Evolutionary conservation across 140 eudicot genomes (phyloP), one percentile per base, ranked within the genome.

Genomic region (Erigeron philadelphicus): DNA sequence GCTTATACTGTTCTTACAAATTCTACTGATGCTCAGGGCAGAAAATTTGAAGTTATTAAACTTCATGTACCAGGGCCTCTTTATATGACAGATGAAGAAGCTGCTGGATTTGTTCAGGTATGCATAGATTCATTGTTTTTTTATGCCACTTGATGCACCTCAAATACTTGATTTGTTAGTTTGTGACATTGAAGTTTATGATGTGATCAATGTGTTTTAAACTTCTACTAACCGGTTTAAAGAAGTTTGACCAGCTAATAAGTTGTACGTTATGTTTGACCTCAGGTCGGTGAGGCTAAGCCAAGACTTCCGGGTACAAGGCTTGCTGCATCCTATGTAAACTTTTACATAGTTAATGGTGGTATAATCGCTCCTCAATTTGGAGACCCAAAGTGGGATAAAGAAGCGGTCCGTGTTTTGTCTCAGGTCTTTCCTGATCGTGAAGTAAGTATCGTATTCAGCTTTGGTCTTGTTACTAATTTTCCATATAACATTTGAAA

Each of bases 291-390:
- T 19, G 92, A 79, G 64, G 95, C 88, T 76, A 88, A 88, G 76
- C 86, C 88, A 55, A 92, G 98, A 73, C 80, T 74, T 59, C 75
- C 96, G 43, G 86, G 90, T 47, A 88, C 93, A n/a, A 92, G 98
- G 76, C 90, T 88, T 79, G 98, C 98, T 77, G 98, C 98, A 68
- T 86, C 96, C 11, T 92, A 92, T 73, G 93, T 89, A 54, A 92
- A 92, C 78, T 92, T 88, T 79, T 92, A 92, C 76, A 79, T 88
- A 53, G 90, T 84, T 49, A 88, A 92, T 75, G 87, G 86, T 75
- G 96, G 90, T 31, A 89, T 92, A 60, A 88, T 92, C 16, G 76
- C 86, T 44, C 98, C 98, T 1, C 95, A 86, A 61, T 92, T 92
- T 81, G 98, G 98, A 66, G 98, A 92, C 61, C 76, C 81, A 7